Evolutionary conservation across 768 basidiomycete genomes (phyloP), one percentile per base, ranked within the genome.

Genomic region (Tylopilus sp.): DNA sequence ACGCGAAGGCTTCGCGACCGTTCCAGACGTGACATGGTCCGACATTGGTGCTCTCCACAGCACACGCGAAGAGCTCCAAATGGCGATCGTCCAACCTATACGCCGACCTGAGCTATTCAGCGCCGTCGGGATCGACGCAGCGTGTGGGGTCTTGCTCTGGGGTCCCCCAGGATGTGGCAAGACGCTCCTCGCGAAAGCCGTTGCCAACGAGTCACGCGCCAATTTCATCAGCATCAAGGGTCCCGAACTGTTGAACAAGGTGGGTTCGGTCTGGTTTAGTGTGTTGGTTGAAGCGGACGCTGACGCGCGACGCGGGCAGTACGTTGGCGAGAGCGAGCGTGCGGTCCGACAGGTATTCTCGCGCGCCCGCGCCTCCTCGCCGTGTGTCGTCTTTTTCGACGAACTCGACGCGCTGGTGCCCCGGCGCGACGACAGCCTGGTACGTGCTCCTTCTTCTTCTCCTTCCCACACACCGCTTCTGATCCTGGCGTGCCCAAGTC

Each of bases 161-260:
- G 97, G 97, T 26, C 97, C 97, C 22, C 95, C 97, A 0, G 97
- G 97, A 10, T 98, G 95, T 64, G 97, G 97, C 5, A 99, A 98
- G 73, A 99, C 97, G 0, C 65, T 99, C 25, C 74, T 99, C n/a
- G 97, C 97, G 0, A 98, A 98, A 66, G 97, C 95, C 0, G 95
- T 98, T 5, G 97, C 97, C 9, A 98, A 94, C 66, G 97, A 98
- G 72, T 90, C 86, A 47, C 75, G 82, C 56, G 97, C 97, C 12
- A 98, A 94, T 69, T 98, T 99, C 62, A 98, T 99, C 63, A 95
- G 92, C 62, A 90, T 98, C 45, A 98, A 98, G 63, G 97, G 97
- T 0, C 97, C 97, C 0, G 97, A 99, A 63, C 65, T 98, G 47
- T 73, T 99, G 52, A 99, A 99, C 74, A 99, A 99, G 81, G 94